Evolutionary conservation across 495 filamentous ascomycete genomes (phyloP).

Genomic region (Endocarpon pusillum): DNA sequence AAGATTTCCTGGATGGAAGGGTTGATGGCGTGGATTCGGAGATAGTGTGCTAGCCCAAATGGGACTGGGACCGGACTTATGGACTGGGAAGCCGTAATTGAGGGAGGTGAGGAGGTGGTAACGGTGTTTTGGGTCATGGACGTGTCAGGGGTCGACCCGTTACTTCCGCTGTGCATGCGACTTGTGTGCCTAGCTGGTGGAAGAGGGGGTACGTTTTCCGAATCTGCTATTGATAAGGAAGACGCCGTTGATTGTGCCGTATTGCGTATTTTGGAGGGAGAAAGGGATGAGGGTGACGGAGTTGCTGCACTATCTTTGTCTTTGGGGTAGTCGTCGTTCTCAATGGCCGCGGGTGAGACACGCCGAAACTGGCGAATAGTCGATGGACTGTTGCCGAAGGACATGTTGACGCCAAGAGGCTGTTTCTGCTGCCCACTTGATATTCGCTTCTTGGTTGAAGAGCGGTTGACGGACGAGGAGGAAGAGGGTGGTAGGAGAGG

Average conservation of each 20-base stretch:
- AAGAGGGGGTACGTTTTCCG: slow-evolving; percentile 1
- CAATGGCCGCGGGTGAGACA: slow-evolving; percentile 37
- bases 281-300: no score
- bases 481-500: slow-evolving; percentile 22
- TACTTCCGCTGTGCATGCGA: no score
- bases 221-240: no score
- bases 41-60: no score
- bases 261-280: no score
- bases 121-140: slow-evolving; percentile 16
- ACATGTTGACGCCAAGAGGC: slow-evolving; percentile 67
- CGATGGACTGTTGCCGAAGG: slow-evolving; percentile 77
- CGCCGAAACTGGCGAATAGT: slow-evolving; percentile 82
- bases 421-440: slow-evolving; percentile 42
- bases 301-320: no score
- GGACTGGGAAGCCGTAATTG: slow-evolving; percentile 67
- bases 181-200: no score
- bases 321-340: slow-evolving; percentile 16
- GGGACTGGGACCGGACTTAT: no score
- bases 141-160: no score
- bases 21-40: slow-evolving; percentile 63
- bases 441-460: slow-evolving; percentile 27
- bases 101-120: slow-evolving; percentile 15
- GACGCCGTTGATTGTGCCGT: no score
- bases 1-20: slow-evolving; percentile 68
- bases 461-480: slow-evolving; percentile 26